These are phyloP conservation scores for Suillus cothurnatus DNA, from an alignment of 768 basidiomycete genomes.

Conservation along the genomic window DNA sequence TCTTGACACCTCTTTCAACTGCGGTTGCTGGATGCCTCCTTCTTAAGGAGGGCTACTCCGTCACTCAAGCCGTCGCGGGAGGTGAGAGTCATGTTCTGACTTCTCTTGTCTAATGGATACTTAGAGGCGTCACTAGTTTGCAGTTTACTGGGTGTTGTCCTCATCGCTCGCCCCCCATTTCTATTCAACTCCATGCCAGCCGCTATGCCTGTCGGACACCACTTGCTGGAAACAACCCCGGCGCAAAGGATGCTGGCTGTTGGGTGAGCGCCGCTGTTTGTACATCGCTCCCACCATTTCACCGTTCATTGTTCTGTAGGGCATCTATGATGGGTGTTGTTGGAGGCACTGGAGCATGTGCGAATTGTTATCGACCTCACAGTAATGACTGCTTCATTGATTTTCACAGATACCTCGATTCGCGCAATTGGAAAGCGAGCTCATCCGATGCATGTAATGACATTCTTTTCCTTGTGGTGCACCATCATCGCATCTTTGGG, in stretches of 20 bases:
- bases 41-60: too few relatives aligned
- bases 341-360: conserved; percentile 40
- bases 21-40: too few relatives aligned
- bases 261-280: conserved; percentile 36
- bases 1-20: too few relatives aligned
- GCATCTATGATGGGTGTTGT: conserved; percentile 64
- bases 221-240: conserved; percentile 20
- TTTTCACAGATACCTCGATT: conserved; percentile 46
- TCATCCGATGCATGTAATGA: conserved; percentile 70
- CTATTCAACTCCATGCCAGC: too few relatives aligned
- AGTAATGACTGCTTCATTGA: too few relatives aligned
- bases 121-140: too few relatives aligned
- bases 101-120: too few relatives aligned
- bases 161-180: too few relatives aligned
- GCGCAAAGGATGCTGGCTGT: conserved; percentile 59
- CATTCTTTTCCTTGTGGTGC: conserved; percentile 64
- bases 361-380: conserved; percentile 24
- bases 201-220: too few relatives aligned
- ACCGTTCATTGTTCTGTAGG: conserved; percentile 39
- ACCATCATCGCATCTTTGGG: conserved; percentile 29
- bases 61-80: too few relatives aligned
- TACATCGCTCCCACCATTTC: not conserved
- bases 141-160: too few relatives aligned
- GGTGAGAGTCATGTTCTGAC: too few relatives aligned
- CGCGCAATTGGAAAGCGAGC: conserved; percentile 77